Evolutionary conservation across 169 alveolate genomes (phyloP).

Genomic region (Miamiensis avidus): DNA sequence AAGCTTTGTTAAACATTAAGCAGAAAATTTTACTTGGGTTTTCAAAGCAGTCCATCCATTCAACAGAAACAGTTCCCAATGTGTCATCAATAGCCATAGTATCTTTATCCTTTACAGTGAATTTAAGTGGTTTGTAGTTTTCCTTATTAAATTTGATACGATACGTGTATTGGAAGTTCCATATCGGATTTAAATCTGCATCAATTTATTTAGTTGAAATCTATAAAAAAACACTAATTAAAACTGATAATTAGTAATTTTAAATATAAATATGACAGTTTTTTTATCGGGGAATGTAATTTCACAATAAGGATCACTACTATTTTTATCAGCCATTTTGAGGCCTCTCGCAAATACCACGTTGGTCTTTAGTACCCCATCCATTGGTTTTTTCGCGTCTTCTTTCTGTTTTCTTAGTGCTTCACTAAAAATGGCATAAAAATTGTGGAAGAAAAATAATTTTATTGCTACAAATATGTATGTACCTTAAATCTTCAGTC

Average conservation of each 20-base stretch:
- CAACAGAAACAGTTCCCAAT: constrained; percentile 12
- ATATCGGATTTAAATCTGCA: constrained; percentile 25
- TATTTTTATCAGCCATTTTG: background rate
- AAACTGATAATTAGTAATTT: constrained; percentile 26
- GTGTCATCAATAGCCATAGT: constrained; percentile 30
- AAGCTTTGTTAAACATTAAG: background rate
- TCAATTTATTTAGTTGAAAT: constrained; percentile 14
- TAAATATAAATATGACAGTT: background rate
- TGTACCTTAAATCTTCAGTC: constrained; percentile 30
- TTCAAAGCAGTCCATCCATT: constrained; percentile 49
- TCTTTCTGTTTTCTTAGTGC: constrained; percentile 30
- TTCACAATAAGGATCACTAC: constrained; percentile 1
- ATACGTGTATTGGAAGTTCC: constrained; percentile 19
- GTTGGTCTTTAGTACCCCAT: constrained; percentile 17
- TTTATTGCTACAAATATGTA: too few relatives aligned
- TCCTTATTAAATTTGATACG: constrained; percentile 20
- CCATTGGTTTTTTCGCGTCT: constrained; percentile 32
- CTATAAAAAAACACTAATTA: constrained; percentile 22
- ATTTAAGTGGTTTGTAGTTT: constrained; percentile 25
- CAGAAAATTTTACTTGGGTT: constrained; percentile 14
- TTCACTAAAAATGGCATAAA: background rate
- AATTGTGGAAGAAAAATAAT: too few relatives aligned
- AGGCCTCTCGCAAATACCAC: constrained; percentile 2
- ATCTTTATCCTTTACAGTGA: constrained; percentile 25
- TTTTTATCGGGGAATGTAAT: constrained; percentile 20